Evolutionary conservation across 2,329 filamentous ascomycete genomes (phyloP).

Genomic region (Ascochyta fabae): DNA sequence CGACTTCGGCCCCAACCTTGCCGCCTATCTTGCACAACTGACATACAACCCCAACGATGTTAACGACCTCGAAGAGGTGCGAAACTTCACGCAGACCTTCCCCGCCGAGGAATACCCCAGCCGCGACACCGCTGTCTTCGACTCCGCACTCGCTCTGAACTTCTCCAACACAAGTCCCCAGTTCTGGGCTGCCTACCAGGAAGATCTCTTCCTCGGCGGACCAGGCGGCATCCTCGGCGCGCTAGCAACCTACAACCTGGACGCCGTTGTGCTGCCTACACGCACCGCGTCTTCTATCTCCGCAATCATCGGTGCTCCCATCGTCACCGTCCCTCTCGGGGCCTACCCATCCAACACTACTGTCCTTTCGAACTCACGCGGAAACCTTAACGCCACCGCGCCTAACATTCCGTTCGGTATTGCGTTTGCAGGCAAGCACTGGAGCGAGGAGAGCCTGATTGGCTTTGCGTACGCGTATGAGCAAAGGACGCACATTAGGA

Average conservation of each 20-base stretch:
- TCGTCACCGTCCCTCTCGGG: constrained; percentile 69
- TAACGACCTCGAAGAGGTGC: constrained; percentile 58
- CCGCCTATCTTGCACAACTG: constrained; percentile 63
- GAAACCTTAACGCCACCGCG: constrained; percentile 60
- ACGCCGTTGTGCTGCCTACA: constrained; percentile 68
- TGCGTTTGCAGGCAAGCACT: constrained; percentile 66
- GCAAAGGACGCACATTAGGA: constrained; percentile 61
- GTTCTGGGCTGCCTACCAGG: constrained; percentile 65
- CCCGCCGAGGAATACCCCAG: constrained; percentile 65
- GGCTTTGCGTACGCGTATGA: constrained; percentile 73
- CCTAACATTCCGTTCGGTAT: constrained; percentile 68
- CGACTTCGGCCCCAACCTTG: constrained; percentile 66
- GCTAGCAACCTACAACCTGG: constrained; percentile 62
- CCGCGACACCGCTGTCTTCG: constrained; percentile 65
- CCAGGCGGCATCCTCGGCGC: constrained; percentile 68
- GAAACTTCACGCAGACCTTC: constrained; percentile 62
- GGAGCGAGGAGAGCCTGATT: constrained; percentile 67
- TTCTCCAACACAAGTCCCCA: constrained; percentile 63
- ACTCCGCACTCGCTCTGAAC: constrained; percentile 58
- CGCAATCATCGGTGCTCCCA: constrained; percentile 64
- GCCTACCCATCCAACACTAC: constrained; percentile 58
- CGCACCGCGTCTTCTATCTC: constrained; percentile 56
- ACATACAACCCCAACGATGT: constrained; percentile 65
- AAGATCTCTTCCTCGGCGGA: constrained; percentile 61
- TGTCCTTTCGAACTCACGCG: constrained; percentile 54